Evolutionary conservation across 2,329 filamentous ascomycete species (phyloP), one percentile per base, ranked within the genome.

Genomic region (Rhexocercosporidium sp.): DNA sequence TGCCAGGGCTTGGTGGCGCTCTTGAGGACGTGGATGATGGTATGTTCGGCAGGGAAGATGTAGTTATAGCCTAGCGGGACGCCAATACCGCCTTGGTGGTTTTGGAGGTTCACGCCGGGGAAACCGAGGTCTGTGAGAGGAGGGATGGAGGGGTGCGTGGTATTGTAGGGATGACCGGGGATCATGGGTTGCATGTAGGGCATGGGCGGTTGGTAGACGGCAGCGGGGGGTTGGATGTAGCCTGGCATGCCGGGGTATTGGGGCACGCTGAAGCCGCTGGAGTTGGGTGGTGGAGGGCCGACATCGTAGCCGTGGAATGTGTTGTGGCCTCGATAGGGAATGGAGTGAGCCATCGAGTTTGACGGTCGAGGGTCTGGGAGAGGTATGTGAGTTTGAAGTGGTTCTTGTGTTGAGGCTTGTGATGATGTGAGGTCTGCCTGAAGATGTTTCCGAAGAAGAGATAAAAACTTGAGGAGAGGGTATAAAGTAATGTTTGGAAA

Each of bases 31-130:
- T 89, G 86, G 7, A 89, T 79, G 70, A 86, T 88, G 34, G 85
- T 86, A 75, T 89, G 85, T 69, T 85, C 81, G 0, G 79, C 72
- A 0, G 86, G 83, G 77, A 89, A 90, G 73, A 89, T 84, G 77
- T 88, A 88, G 78, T 88, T 87, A 79, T 88, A 90, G 1, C 87
- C 88, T 0, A 85, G 86, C 72, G 89, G 87, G 67, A 84, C 84
- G 47, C 87, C 86, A 0, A 84, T 80, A 25, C 86, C 86, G 53
- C 87, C 85, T 0, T 85, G 85, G 0, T 83, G 82, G 77, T 89
- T 88, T 56, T 81, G 82, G 78, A 90, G 79, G 69, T 86, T 84
- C 31, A 83, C 80, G 0, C 85, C 85, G 0, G 86, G 84, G 67
- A 85, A 82, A 1, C 79, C 64, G 29, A 59, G 47, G 41, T 71